Conservation (phyloP, 2,329 filamentous ascomycete species). For the Exutisphaerella laricina region DNA sequence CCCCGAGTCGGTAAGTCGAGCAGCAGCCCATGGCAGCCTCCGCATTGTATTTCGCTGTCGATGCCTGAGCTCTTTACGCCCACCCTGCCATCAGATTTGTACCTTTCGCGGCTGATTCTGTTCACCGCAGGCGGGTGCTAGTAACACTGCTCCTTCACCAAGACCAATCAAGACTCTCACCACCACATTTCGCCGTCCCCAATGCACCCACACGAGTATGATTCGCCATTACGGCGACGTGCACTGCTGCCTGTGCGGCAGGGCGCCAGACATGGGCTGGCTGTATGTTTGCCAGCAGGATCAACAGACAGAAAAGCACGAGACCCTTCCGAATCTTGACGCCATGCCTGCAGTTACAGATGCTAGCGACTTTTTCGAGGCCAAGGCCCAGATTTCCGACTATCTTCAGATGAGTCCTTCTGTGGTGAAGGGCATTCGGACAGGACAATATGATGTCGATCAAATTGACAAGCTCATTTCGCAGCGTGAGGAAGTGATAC, state of each 20-base stretch:
- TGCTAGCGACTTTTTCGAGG: conserved; percentile 20
- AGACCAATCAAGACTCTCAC: background rate
- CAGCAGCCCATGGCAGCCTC: too few species aligned
- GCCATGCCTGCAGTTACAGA: conserved; percentile 10
- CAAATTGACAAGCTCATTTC: conserved; percentile 39
- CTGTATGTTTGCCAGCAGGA: conserved; percentile 70
- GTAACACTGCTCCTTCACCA: conserved; percentile 6
- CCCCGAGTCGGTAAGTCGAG: too few species aligned
- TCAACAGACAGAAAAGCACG: conserved; percentile 13
- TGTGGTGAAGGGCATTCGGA: conserved; percentile 39
- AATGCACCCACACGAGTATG: conserved; percentile 65
- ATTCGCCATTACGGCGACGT: conserved; percentile 55
- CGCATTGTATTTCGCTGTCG: too few species aligned
- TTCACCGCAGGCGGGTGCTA: too few species aligned
- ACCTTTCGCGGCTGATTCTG: conserved; percentile 20
- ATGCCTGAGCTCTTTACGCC: too few species aligned
- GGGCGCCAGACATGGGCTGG: conserved; percentile 58
- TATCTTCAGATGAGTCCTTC: conserved; percentile 35
- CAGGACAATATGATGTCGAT: conserved; percentile 39
- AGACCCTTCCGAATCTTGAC: conserved; percentile 12
- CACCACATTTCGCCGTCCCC: conserved; percentile 21
- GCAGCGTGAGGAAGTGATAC: conserved; percentile 38
- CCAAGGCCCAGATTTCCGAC: conserved; percentile 22
- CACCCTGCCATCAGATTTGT: conserved; percentile 9
- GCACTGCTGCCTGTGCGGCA: conserved; percentile 55